Evolutionary conservation across 176 grass and related monocot species (phyloP), one percentile per base, ranked within the genome.

Genomic region (Avena sativa): DNA sequence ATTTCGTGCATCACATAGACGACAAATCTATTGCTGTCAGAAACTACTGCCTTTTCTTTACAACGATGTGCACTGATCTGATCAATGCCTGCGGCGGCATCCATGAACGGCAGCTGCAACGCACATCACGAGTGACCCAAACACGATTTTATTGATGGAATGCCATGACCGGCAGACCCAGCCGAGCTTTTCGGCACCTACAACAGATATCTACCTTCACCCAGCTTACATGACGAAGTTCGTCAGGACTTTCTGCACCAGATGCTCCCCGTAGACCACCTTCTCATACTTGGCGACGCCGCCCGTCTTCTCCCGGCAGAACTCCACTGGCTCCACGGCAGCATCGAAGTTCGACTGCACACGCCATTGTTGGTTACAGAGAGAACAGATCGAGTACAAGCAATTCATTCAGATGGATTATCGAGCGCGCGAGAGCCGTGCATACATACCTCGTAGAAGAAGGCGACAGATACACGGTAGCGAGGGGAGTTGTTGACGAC

Each of bases 401-500:
- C 9, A 62, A 67, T 16, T 17, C 44, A 67, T 16, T 17, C 44
- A 43, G 3, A 30, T 30, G 2, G 13, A 4, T 67, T 30, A 30
- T 30, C 28, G 28, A 30, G 28, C 28, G 28, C 28, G 28, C 28
- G 28, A 56, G 15, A 17, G 52, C 14, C 15, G 26, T 25, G 26
- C 1, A 81, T 16, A 38, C 51, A 55, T 85, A 96, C 96, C 93
- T 98, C 96, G 1, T 95, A 94, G 78, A 98, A 98, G 73, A 89
- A 98, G 0, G 89, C 96, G 43, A 96, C 82, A 13, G 96, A 98
- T 84, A 93, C 93, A 62, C 96, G 93, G 85, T 98, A 98, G 4
- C 67, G 83, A 12, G 89, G 89, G 4, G 93, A 94, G 59, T 87
- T 92, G 60, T 98, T 98, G 46, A 91, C 80, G 23, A 96, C 96